Conservation (phyloP, 2,329 filamentous ascomycete genomes). For the Trichoderma sp. region DNA sequence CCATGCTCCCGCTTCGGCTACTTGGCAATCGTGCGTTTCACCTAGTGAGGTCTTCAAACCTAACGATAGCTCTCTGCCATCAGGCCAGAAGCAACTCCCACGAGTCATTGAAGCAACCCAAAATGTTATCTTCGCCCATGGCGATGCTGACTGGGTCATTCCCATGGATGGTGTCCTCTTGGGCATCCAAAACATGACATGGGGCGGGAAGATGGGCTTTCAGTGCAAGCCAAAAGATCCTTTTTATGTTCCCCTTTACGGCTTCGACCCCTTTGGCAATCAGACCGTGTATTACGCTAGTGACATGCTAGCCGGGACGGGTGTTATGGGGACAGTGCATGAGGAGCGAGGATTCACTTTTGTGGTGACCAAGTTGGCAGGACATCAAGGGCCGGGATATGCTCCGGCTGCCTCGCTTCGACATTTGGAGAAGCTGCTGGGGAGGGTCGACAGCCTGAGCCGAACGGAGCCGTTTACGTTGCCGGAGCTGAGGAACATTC, state of each 20-base stretch:
- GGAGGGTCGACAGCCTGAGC: constrained; percentile 59
- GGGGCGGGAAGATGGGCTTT: constrained; percentile 70
- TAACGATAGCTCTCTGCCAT: constrained; percentile 44
- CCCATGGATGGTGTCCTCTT: constrained; percentile 68
- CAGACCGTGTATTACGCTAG: constrained; percentile 29
- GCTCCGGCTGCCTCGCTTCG: constrained; percentile 66
- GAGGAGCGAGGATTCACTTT: constrained; percentile 76
- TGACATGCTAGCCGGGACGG: constrained; percentile 55
- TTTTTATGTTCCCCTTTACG: constrained; percentile 60
- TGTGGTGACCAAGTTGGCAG: constrained; percentile 60
- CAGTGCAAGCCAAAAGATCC: constrained; percentile 56
- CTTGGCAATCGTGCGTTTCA: not conserved
- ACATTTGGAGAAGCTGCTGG: constrained; percentile 73
- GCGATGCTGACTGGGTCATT: constrained; percentile 66
- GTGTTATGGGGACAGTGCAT: constrained; percentile 67
- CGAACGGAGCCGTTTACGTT: constrained; percentile 39
- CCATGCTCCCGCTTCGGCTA: constrained; percentile 53
- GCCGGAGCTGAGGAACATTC: constrained; percentile 23
- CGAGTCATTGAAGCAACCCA: constrained; percentile 70
- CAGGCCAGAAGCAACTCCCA: constrained; percentile 59
- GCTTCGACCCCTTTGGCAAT: constrained; percentile 35
- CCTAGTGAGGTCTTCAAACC: too few species aligned
- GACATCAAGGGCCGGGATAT: constrained; percentile 70
- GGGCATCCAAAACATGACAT: constrained; percentile 79
- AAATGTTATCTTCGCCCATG: constrained; percentile 72